Conservation (phyloP, 2,329 filamentous ascomycete genomes). For the Arthrobotrys pseudoclavata region DNA sequence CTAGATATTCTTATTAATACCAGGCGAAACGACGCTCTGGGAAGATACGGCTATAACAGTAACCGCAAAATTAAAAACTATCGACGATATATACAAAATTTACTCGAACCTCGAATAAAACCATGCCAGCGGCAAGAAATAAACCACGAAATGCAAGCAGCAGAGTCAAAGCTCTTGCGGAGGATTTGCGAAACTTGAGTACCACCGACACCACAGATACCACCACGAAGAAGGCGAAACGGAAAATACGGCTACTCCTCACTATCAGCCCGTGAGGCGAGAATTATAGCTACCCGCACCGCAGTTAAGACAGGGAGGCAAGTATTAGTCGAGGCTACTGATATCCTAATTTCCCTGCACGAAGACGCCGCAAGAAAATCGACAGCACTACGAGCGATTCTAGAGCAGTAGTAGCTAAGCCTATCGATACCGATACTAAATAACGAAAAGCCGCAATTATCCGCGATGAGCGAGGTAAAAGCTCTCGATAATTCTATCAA, state of each 20-base stretch:
- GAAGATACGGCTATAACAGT: no score
- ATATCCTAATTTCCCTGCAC: neutral
- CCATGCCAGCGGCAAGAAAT: slow-evolving; percentile 15
- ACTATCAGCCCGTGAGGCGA: neutral
- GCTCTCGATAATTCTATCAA: neutral
- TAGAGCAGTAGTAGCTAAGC: neutral
- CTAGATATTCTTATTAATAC: no score
- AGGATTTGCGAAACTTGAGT: neutral
- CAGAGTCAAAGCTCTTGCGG: slow-evolving; percentile 16
- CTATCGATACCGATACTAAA: neutral
- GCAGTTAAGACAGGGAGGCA: neutral
- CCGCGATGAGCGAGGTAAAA: neutral
- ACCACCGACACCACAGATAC: neutral
- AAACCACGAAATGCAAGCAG: neutral
- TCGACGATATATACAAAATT: neutral
- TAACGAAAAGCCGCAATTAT: neutral
- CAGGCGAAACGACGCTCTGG: no score
- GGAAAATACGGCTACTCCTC: neutral
- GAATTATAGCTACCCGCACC: neutral
- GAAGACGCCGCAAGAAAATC: neutral
- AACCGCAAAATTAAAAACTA: no score
- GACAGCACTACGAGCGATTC: neutral
- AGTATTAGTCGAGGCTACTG: neutral
- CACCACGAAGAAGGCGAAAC: neutral
- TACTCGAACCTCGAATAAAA: neutral